Evolutionary conservation across 1,284 basidiomycete species (phyloP), one percentile per base, ranked within the genome.

Genomic region (Leccinum subfulvum): DNA sequence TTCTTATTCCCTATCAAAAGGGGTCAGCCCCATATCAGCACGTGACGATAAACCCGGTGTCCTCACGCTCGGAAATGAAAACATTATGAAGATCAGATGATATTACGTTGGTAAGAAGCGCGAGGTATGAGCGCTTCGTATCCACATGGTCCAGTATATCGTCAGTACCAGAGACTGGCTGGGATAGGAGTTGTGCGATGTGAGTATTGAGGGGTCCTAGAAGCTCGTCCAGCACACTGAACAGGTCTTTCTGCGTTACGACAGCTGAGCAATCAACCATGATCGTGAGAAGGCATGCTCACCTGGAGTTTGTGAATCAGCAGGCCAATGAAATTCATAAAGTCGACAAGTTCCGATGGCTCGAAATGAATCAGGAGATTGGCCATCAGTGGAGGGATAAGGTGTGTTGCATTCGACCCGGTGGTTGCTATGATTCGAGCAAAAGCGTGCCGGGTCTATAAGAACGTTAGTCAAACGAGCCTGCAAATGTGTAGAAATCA

Each of bases 231-330:
- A 99, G 80, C 26, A 98, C 94, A 65, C 88, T 80, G 66, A 88
- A 88, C 76, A 98, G 85, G 67, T 92, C 88, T 67, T 83, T 82
- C 90, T 94, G 68, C 6, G n/a, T 55, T 21, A 21, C 10, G 51
- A 59, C 61, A 21, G 67, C 59, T 64, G 21, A 68, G 56, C 35
- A 47, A 18, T 55, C 9, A n/a, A 16, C 49, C 18, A 33, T 33
- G 10, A 2, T 1, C 41, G 35, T n/a, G 33, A 26, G 28, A 66
- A 35, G 18, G 37, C 53, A 30, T 14, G 72, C 83, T 67, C 65
- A 94, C 95, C 82, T 95, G 93, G 66, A 99, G 87, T 73, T 93
- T 94, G 77, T 97, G 94, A 64, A 97, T 91, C 63, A 99, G 80
- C 21, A 98, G 81, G 8, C 89, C 89, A 62, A 99, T 90, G 80